Base-by-base conservation (phyloP, 495 filamentous ascomycete species). In the Copromyces sp. region DNA sequence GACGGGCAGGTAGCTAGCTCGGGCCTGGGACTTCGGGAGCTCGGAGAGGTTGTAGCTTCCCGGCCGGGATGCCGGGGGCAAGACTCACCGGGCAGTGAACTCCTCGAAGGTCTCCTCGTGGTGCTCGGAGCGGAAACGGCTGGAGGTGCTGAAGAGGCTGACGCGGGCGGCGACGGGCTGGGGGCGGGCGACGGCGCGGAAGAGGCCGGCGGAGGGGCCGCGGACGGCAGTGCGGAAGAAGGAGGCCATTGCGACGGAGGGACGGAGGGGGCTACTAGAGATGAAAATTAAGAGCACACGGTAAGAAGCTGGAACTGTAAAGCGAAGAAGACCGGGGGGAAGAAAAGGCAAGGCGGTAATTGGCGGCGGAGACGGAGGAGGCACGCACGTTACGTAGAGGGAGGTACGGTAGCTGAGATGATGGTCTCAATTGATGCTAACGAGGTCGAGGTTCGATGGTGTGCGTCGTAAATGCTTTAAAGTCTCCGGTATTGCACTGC, bases 81-180 rank as follows among this genome's bases (percentile, higher is more conserved):
- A 80, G 53, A 65, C 93, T 84, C 92, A 98, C 95, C 95, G 94
- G 78, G 94, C 93, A 84, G 92, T 93, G 84, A 99, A 99, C 87
- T 99, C 94, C 88, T 99, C 95, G 80, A 95, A 99, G 79, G 89
- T 97, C 90, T 99, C 95, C 82, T 95, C 92, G 81, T 93, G 86
- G 86, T 85, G 86, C 78, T 86, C 83, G 79, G 82, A 82, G 78
- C 85, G 84, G 81, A 87, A 83, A 80, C 82, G 74, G 75, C 82
- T 83, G 79, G 89, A 87, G 78, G 89, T 92, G 87, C 89, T 91
- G 88, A 92, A 92, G 84, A 83, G 87, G 83, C 82, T 86, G 81
- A 81, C 78, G 53, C 53, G 53, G 75, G 87, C 82, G 78, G 85
- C 74, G 70, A 77, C 78, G 82, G 72, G 73, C 76, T 81, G 65